A percentile compares a stretch with the other conserved stretches of the same genome.
phyloP scores from a whole-genome alignment of 1,284 basidiomycete genomes.

The Cryptococcus deneoformans region DNA sequence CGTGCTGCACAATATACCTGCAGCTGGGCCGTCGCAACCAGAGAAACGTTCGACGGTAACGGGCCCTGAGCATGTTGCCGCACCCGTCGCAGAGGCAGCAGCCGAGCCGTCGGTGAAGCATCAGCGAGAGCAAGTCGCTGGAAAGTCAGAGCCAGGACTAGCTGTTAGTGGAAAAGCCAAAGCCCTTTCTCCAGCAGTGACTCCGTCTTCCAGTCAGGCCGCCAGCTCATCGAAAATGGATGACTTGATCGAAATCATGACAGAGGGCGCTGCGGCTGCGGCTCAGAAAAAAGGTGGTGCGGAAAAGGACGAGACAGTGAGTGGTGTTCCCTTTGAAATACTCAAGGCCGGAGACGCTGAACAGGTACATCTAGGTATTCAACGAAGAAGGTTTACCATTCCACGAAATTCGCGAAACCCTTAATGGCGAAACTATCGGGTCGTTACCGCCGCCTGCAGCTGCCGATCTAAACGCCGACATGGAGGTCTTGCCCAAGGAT shows the following conservation, averaged over 20 bases:
- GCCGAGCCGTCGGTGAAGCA: no score
- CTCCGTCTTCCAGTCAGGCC: not conserved
- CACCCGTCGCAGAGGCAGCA: no score
- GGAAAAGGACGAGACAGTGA: slow-evolving; percentile 10
- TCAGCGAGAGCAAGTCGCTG: no score
- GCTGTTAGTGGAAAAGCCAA: not conserved
- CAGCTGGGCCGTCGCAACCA: no score
- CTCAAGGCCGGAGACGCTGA: no score
- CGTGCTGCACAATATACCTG: no score
- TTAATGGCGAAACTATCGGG: slow-evolving; percentile 31
- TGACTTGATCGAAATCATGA: not conserved
- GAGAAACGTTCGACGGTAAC: no score
- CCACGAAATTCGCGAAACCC: slow-evolving; percentile 42
- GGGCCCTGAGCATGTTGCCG: no score
- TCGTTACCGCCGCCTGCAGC: slow-evolving; percentile 14
- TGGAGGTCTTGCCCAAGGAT: not conserved
- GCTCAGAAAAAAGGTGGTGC: not conserved
- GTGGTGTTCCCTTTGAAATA: not conserved
- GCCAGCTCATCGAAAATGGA: not conserved
- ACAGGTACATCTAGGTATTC: slow-evolving; percentile 9
- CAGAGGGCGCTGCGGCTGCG: not conserved
- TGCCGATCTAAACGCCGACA: not conserved
- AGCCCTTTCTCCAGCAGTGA: no score
- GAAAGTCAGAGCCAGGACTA: no score
- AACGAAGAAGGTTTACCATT: slow-evolving; percentile 44